These are phyloP conservation scores for Sporothrix inflata DNA, from an alignment of 2,329 filamentous ascomycete species.

Conservation along the genomic window DNA sequence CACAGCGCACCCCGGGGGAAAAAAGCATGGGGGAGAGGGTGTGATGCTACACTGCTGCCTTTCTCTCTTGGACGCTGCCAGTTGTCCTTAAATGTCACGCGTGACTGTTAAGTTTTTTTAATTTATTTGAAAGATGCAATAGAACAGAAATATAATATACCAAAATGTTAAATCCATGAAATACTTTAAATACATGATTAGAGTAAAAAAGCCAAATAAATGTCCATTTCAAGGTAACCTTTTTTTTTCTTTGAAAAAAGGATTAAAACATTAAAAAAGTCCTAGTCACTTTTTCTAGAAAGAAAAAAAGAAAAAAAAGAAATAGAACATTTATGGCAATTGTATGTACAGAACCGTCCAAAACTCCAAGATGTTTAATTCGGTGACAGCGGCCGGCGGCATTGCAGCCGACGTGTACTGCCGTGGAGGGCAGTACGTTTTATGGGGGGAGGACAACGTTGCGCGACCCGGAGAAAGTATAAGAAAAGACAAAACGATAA, in stretches of 20 bases:
- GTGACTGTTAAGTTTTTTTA: neutral
- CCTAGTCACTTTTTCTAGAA: too few relatives aligned
- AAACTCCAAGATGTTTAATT: neutral
- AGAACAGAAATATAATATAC: neutral
- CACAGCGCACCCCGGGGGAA: neutral
- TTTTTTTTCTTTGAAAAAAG: too few relatives aligned
- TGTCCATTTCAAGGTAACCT: too few relatives aligned
- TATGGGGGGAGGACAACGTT: neutral
- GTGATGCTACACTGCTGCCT: conserved; percentile 5
- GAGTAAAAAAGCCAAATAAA: too few relatives aligned
- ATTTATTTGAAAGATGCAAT: neutral
- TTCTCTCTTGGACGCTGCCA: neutral
- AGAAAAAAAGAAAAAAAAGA: neutral
- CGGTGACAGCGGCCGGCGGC: conserved; percentile 16
- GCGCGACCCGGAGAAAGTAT: neutral
- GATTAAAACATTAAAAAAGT: too few relatives aligned
- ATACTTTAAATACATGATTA: too few relatives aligned
- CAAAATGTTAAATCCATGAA: too few relatives aligned
- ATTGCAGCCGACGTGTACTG: neutral
- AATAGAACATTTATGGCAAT: neutral
- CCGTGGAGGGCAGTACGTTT: neutral
- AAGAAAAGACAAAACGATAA: neutral
- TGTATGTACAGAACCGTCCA: too few relatives aligned
- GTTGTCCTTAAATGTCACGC: conserved; percentile 4
- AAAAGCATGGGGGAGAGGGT: neutral